Evolutionary conservation across 345 rosid genomes (phyloP).

Genomic region (Clarkia xantiana): DNA sequence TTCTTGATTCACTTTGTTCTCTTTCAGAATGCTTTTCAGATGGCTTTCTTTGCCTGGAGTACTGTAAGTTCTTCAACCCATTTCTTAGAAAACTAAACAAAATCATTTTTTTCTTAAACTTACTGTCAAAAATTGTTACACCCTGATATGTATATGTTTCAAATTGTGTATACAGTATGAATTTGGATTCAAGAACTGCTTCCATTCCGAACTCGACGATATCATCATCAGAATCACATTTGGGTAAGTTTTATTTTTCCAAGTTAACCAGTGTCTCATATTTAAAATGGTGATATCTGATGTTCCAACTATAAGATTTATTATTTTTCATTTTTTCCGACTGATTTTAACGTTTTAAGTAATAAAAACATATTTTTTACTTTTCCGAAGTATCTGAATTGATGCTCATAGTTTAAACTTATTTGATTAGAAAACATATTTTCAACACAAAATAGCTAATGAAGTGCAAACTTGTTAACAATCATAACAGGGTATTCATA

Average conservation of each 20-base stretch:
- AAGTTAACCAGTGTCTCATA: no score
- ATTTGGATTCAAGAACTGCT: slow-evolving; percentile 39
- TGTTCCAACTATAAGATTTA: no score
- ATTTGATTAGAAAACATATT: no score
- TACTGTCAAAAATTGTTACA: no score
- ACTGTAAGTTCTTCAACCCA: slow-evolving; percentile 27
- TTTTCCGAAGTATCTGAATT: not conserved
- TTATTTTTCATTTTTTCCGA: no score
- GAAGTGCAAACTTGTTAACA: no score
- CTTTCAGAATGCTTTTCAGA: slow-evolving; percentile 87
- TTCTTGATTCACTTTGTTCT: slow-evolving; percentile 78
- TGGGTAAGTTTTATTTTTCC: slow-evolving; percentile 75
- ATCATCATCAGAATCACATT: slow-evolving; percentile 49
- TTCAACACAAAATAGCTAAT: no score
- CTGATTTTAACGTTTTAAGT: no score
- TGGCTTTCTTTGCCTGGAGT: slow-evolving; percentile 77
- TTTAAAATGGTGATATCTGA: no score
- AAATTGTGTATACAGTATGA: slow-evolving; percentile 34
- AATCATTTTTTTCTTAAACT: no score
- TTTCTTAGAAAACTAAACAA: no score
- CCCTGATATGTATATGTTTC: not conserved
- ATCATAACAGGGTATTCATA: slow-evolving; percentile 38
- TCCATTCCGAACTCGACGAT: slow-evolving; percentile 23
- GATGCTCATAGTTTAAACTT: not conserved
- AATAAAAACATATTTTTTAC: not conserved